Evolutionary conservation across 2,329 filamentous ascomycete species (phyloP).

Genomic region (Colletotrichum navitas): DNA sequence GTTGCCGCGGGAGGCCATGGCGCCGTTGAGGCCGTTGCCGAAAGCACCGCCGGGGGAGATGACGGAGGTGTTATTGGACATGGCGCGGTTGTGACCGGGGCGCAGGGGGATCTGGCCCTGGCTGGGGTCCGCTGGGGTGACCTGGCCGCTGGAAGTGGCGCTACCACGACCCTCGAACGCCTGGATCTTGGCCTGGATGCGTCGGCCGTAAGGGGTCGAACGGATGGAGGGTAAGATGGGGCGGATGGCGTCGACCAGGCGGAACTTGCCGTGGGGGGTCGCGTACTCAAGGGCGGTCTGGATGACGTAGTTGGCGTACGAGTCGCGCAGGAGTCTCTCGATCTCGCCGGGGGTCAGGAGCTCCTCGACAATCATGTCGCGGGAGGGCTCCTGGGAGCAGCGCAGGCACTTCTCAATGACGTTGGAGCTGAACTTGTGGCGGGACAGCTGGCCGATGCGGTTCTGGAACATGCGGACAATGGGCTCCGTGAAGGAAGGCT

Average conservation of each 20-base stretch:
- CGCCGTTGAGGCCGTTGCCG: slow-evolving; percentile 45
- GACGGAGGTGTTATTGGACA: slow-evolving; percentile 56
- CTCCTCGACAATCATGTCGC: slow-evolving; percentile 87
- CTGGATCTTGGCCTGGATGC: slow-evolving; percentile 90
- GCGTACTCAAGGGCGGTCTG: slow-evolving; percentile 94
- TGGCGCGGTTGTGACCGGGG: slow-evolving; percentile 56
- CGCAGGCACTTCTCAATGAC: slow-evolving; percentile 97
- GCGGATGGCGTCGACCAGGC: slow-evolving; percentile 86
- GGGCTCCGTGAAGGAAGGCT: slow-evolving; percentile 88
- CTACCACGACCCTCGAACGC: slow-evolving; percentile 65
- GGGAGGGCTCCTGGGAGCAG: slow-evolving; percentile 80
- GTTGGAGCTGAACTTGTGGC: slow-evolving; percentile 99
- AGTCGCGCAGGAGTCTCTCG: slow-evolving; percentile 89
- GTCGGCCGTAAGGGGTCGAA: slow-evolving; percentile 92
- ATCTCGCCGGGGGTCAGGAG: slow-evolving; percentile 81
- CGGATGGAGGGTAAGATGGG: slow-evolving; percentile 88
- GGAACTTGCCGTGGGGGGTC: slow-evolving; percentile 77
- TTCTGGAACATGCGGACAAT: slow-evolving; percentile 85
- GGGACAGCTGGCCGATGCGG: slow-evolving; percentile 79
- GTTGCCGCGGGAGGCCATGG: slow-evolving; percentile 50
- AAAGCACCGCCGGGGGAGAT: slow-evolving; percentile 48
- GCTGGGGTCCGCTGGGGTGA: slow-evolving; percentile 65
- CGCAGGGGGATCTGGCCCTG: slow-evolving; percentile 68
- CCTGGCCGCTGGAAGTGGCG: slow-evolving; percentile 61
- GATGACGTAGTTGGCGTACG: slow-evolving; percentile 97